phyloP scores from a whole-genome alignment of 176 grass and related monocot genomes.

The Cymbopogon citratus region DNA sequence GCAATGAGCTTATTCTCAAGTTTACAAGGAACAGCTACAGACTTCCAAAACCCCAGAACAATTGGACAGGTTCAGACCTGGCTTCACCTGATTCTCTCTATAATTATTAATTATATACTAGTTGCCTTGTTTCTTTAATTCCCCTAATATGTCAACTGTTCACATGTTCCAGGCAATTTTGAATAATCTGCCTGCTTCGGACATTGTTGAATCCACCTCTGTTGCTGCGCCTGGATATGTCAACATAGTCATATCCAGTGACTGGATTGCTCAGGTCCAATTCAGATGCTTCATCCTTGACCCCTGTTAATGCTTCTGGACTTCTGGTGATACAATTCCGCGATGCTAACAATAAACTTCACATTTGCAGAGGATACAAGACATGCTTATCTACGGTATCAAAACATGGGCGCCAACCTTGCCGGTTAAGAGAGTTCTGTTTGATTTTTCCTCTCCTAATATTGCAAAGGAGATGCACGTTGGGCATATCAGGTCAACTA shows the following conservation, averaged over 20 bases:
- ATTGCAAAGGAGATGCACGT: constrained; percentile 74
- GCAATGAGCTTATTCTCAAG: constrained; percentile 64
- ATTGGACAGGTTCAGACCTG: constrained; percentile 41
- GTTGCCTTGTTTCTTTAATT: not conserved
- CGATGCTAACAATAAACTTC: not conserved
- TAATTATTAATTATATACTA: no score
- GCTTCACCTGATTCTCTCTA: not conserved
- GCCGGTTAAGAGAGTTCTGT: constrained; percentile 17
- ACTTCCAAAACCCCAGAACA: constrained; percentile 45
- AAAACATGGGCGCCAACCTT: constrained; percentile 56
- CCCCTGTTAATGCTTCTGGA: not conserved
- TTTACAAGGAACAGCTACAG: constrained; percentile 19
- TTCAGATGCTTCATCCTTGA: constrained; percentile 2
- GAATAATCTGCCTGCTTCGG: constrained; percentile 49
- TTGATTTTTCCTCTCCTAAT: constrained; percentile 61
- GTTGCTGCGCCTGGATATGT: constrained; percentile 64
- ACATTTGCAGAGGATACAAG: constrained; percentile 40
- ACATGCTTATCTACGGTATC: constrained; percentile 54
- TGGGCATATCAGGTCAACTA: constrained; percentile 54
- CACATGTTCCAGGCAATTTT: constrained; percentile 38
- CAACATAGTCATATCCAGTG: constrained; percentile 51
- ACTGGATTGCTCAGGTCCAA: constrained; percentile 52
- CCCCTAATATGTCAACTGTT: not conserved
- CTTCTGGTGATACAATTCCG: not conserved
- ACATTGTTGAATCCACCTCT: constrained; percentile 53